phyloP scores from a whole-genome alignment of 768 basidiomycete genomes.

The Gautieria morchelliformis region DNA sequence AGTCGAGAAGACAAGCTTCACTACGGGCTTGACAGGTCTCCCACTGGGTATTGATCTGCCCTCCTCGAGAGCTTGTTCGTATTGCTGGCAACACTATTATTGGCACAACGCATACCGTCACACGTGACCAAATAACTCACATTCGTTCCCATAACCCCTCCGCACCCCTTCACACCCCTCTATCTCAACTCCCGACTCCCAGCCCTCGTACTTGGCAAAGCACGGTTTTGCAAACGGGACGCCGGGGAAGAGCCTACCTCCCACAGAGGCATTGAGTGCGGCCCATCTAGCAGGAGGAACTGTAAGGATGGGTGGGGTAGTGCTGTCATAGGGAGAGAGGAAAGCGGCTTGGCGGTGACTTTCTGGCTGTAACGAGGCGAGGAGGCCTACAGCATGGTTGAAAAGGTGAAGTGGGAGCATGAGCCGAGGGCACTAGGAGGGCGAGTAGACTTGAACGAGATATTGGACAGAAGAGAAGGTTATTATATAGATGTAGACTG shows the following conservation, averaged over 20 bases:
- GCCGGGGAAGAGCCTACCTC: slow-evolving; percentile 20
- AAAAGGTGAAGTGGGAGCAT: too few relatives aligned
- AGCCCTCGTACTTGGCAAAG: slow-evolving; percentile 22
- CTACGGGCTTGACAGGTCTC: slow-evolving; percentile 42
- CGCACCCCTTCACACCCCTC: slow-evolving; percentile 21
- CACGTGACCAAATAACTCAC: neutral
- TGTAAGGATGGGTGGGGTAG: neutral
- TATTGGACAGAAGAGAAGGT: too few relatives aligned
- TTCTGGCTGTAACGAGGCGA: too few relatives aligned
- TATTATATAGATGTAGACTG: too few relatives aligned
- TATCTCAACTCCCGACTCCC: slow-evolving; percentile 9
- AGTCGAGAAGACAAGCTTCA: slow-evolving; percentile 40
- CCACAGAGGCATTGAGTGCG: slow-evolving; percentile 20
- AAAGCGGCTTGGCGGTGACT: too few relatives aligned
- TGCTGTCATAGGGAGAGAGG: too few relatives aligned
- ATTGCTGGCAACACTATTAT: neutral
- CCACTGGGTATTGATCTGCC: slow-evolving; percentile 32
- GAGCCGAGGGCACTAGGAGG: too few relatives aligned
- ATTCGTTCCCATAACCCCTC: slow-evolving; percentile 16
- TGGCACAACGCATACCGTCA: neutral
- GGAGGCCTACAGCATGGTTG: too few relatives aligned
- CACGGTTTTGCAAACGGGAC: slow-evolving; percentile 24
- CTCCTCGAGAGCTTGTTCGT: neutral
- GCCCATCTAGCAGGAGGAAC: slow-evolving; percentile 9
- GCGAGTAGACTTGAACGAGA: too few relatives aligned